Percentiles rank a stretch among this genome's conserved stretches.
phyloP scores from a whole-genome alignment of 495 filamentous ascomycete species.

The Penicillium canescens region DNA sequence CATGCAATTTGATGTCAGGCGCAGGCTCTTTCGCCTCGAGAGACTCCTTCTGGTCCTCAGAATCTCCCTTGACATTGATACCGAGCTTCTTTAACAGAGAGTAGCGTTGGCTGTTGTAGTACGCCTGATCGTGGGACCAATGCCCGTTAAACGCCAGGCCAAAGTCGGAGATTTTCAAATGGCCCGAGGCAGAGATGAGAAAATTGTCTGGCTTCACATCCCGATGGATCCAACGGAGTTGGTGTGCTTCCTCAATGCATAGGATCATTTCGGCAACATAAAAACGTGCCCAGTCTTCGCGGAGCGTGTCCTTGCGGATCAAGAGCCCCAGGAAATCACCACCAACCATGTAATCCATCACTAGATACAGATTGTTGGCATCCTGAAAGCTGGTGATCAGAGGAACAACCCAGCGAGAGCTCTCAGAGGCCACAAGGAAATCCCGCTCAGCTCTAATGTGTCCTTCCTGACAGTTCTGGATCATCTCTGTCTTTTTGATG shows the following conservation, averaged over 20 bases:
- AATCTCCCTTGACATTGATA: constrained; percentile 73
- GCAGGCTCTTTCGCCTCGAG: constrained; percentile 32
- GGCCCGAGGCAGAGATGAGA: constrained; percentile 80
- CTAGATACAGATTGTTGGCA: constrained; percentile 75
- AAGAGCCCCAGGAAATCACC: constrained; percentile 88
- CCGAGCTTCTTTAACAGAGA: constrained; percentile 72
- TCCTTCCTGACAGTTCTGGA: constrained; percentile 85
- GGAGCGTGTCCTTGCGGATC: constrained; percentile 76
- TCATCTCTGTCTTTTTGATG: constrained; percentile 88
- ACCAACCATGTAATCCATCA: constrained; percentile 97
- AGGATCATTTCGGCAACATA: constrained; percentile 95
- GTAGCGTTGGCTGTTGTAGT: constrained; percentile 80
- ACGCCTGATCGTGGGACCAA: constrained; percentile 86
- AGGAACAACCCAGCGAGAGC: constrained; percentile 83
- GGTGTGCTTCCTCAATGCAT: constrained; percentile 90
- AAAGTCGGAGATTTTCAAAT: constrained; percentile 94
- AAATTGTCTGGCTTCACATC: constrained; percentile 98
- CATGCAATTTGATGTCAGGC: constrained; percentile 1
- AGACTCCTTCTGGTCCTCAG: constrained; percentile 60
- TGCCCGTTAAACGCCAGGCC: constrained; percentile 93
- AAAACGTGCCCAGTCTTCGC: constrained; percentile 75
- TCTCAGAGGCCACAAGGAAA: constrained; percentile 82
- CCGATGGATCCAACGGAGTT: constrained; percentile 84
- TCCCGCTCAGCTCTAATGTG: constrained; percentile 90
- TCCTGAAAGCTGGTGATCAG: constrained; percentile 91